Conservation (phyloP, 2,329 filamentous ascomycete genomes). For the Aspergillus tanneri region DNA sequence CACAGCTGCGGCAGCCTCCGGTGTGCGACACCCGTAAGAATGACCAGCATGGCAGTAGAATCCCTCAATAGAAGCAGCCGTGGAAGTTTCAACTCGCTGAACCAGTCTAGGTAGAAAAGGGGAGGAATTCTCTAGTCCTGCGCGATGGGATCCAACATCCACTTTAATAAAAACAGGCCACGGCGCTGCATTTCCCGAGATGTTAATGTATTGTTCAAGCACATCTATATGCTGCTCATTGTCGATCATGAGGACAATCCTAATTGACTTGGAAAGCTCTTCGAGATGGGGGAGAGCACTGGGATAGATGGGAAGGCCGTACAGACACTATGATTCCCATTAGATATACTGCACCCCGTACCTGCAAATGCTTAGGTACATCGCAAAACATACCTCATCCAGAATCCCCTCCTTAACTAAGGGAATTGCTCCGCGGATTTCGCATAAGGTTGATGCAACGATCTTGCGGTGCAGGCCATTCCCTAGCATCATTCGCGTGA, state of each 20-base stretch:
- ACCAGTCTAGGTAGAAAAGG: conserved; percentile 14
- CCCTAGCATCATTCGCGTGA: conserved; percentile 45
- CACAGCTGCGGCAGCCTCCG: conserved; percentile 21
- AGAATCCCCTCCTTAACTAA: conserved; percentile 43
- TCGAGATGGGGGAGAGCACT: conserved; percentile 33
- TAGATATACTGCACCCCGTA: neutral
- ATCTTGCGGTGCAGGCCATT: conserved; percentile 40
- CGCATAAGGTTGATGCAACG: conserved; percentile 43
- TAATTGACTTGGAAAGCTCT: conserved; percentile 29
- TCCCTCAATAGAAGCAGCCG: conserved; percentile 16
- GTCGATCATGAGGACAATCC: conserved; percentile 40
- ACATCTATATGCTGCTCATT: conserved; percentile 25
- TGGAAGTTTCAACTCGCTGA: conserved; percentile 16
- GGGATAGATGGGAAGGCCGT: conserved; percentile 44
- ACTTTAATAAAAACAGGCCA: conserved; percentile 30
- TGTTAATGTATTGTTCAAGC: conserved; percentile 17
- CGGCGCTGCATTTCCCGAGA: neutral
- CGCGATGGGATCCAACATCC: conserved; percentile 25
- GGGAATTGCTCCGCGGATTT: conserved; percentile 42
- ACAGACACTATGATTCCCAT: conserved; percentile 30
- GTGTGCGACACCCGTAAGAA: conserved; percentile 26
- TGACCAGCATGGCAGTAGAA: conserved; percentile 30
- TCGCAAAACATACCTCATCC: conserved; percentile 37
- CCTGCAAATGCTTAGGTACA: neutral
- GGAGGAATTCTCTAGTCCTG: conserved; percentile 19